Evolutionary conservation across 352 stramenopile genomes (phyloP).

Genomic region (Phytopythium litorale): DNA sequence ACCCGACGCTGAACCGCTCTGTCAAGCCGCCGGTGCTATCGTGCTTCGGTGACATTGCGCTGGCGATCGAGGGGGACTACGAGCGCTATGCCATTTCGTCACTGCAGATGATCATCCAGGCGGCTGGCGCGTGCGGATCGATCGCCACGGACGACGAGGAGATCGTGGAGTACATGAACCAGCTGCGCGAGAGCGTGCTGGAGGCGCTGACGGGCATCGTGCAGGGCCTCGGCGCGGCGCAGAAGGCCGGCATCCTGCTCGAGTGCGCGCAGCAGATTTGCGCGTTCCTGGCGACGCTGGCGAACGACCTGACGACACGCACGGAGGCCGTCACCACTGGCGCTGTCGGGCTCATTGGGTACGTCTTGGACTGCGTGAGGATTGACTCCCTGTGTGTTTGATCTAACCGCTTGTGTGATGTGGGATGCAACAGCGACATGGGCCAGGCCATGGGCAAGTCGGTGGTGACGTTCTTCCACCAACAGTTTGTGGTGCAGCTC

Average conservation of each 20-base stretch:
- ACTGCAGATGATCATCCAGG: slow-evolving; percentile 84
- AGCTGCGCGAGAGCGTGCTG: slow-evolving; percentile 93
- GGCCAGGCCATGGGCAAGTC: slow-evolving; percentile 66
- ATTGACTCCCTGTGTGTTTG: background rate
- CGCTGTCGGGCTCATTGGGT: slow-evolving; percentile 89
- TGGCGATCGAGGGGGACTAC: slow-evolving; percentile 93
- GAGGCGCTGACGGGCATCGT: slow-evolving; percentile 97
- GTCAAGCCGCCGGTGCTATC: slow-evolving; percentile 96
- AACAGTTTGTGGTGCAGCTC: slow-evolving; percentile 71
- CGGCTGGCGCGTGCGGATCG: slow-evolving; percentile 78
- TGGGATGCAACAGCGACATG: slow-evolving; percentile 58
- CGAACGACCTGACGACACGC: slow-evolving; percentile 73
- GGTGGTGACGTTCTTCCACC: slow-evolving; percentile 57
- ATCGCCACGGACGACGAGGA: slow-evolving; percentile 95
- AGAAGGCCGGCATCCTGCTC: slow-evolving; percentile 83
- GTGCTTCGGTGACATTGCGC: slow-evolving; percentile 96
- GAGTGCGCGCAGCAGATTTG: slow-evolving; percentile 85
- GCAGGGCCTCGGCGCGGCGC: slow-evolving; percentile 90
- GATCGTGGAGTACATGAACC: slow-evolving; percentile 98
- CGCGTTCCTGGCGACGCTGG: slow-evolving; percentile 86
- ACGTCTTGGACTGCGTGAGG: slow-evolving; percentile 9
- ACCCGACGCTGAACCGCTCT: slow-evolving; percentile 88
- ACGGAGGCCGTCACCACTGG: slow-evolving; percentile 91
- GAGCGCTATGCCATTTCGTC: slow-evolving; percentile 83
- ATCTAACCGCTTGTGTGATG: background rate